Conservation (phyloP, 2,329 filamentous ascomycete genomes). For the Pseudocercospora musae region DNA sequence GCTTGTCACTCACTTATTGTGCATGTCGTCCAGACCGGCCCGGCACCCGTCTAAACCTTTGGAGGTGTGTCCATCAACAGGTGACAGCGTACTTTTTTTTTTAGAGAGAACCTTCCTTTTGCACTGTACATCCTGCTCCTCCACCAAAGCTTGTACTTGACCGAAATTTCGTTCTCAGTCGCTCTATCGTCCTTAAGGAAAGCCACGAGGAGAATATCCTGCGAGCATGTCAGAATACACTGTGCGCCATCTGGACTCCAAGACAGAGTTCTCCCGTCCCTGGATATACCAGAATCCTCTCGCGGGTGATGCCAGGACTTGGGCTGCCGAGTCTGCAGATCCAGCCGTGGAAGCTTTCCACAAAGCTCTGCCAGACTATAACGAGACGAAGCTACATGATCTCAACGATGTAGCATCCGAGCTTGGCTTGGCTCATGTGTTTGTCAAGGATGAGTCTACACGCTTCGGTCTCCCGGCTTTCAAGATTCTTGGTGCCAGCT, state of each 20-base stretch:
- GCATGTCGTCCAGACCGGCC: neutral
- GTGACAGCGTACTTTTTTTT: neutral
- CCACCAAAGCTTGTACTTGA: neutral
- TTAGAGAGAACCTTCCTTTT: too few species aligned
- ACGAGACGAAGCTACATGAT: slow-evolving; percentile 52
- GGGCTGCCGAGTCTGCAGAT: slow-evolving; percentile 6
- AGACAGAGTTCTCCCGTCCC: slow-evolving; percentile 13
- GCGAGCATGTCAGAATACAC: slow-evolving; percentile 20
- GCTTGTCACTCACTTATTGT: too few species aligned
- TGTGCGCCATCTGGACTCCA: slow-evolving; percentile 22
- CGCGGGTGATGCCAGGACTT: neutral
- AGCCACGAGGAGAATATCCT: neutral
- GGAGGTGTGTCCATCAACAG: slow-evolving; percentile 3
- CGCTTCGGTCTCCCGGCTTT: slow-evolving; percentile 70
- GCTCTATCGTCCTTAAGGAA: too few species aligned
- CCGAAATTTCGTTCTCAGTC: neutral
- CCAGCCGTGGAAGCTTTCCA: slow-evolving; percentile 51
- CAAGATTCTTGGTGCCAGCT: slow-evolving; percentile 77
- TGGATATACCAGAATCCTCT: slow-evolving; percentile 23
- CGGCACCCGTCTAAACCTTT: slow-evolving; percentile 6
- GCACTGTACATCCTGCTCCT: neutral
- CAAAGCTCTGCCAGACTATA: slow-evolving; percentile 54
- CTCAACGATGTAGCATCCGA: slow-evolving; percentile 56
- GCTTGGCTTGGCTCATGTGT: slow-evolving; percentile 56
- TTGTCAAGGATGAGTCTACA: slow-evolving; percentile 68